These are phyloP conservation scores for Nemania sp. DNA, from an alignment of 2,329 filamentous ascomycete genomes.

Conservation along the genomic window DNA sequence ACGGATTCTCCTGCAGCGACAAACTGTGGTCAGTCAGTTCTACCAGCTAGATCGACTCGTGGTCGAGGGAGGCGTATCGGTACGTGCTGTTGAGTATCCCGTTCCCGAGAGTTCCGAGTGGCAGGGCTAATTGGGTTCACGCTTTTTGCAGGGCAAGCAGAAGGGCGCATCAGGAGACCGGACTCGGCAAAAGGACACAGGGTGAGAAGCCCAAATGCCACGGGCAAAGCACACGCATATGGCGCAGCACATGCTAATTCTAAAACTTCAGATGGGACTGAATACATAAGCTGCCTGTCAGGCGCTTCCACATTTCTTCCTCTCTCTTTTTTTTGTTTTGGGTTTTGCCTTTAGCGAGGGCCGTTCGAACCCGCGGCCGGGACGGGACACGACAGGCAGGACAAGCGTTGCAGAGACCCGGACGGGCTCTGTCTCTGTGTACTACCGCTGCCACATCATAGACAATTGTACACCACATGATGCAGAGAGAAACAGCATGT, in stretches of 20 bases:
- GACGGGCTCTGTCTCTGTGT: constrained; percentile 24
- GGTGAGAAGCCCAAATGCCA: constrained; percentile 56
- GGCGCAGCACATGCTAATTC: constrained; percentile 1
- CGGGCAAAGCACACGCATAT: background rate
- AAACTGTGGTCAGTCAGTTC: constrained; percentile 94
- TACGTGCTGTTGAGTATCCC: constrained; percentile 48
- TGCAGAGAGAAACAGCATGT: constrained; percentile 3
- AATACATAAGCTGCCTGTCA: background rate
- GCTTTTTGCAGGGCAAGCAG: constrained; percentile 66
- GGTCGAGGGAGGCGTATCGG: constrained; percentile 83
- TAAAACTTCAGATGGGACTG: constrained; percentile 22
- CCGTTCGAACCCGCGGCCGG: background rate
- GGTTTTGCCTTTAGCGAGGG: background rate
- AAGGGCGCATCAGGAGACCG: constrained; percentile 68
- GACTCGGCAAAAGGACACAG: constrained; percentile 76
- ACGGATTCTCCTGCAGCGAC: constrained; percentile 64
- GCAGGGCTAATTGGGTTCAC: constrained; percentile 11
- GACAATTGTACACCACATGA: constrained; percentile 28
- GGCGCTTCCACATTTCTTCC: background rate
- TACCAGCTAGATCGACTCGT: constrained; percentile 91
- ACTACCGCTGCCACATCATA: constrained; percentile 25
- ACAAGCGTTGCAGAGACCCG: constrained; percentile 8
- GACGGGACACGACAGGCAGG: background rate
- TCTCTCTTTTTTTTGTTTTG: no score
- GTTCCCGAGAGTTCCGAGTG: background rate